Base-by-base conservation (phyloP, 768 basidiomycete genomes). In the Boletus sp. region DNA sequence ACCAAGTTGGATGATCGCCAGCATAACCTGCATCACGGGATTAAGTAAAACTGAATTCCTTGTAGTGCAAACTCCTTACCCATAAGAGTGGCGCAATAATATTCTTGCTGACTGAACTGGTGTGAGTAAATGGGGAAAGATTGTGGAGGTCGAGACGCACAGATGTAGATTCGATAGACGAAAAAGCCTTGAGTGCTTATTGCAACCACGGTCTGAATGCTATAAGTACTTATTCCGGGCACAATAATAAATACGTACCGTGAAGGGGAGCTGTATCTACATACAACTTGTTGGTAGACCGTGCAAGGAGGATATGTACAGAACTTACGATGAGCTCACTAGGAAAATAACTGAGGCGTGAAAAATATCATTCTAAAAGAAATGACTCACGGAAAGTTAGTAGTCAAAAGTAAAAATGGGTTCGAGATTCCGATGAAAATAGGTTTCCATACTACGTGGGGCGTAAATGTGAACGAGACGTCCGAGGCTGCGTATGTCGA, bases 131-230 rank as follows among this genome's bases (percentile, higher is more conserved):
- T 23, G 1, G 21, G 9, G 6, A 33, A 47, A 15, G 3, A 5
- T 10, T 10, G n/a, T 1, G 21, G 2, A 19, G 11, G 4, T 3
- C 2, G 11, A 34, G 6, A 59, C 61, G 21, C 30, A 62, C 61
- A 52, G 21, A 25, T 0, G 1, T 63, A 62, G 40, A 62, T 41
- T 43, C 61, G 56, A 30, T 59, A 25, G 11, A 63, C 40, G 32
- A 62, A 55, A 39, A 41, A 62, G 0, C 53, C 56, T 33, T 63
- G 61, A 0, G 53, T 40, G 19, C 15, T 21, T 17, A 49, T 21
- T 3, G 62, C 9, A 23, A 50, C 47, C 19, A 56, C 5, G 2
- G 6, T 23, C 61, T 62, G 15, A 6, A 41, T 23, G 14, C 33
- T 32, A 47, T 64, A 21, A 61, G 7, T 1, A 1, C 15, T 32